Evolutionary conservation across 2,329 filamentous ascomycete genomes (phyloP), one percentile per base, ranked within the genome.

Genomic region (Xylariaceae sp.): DNA sequence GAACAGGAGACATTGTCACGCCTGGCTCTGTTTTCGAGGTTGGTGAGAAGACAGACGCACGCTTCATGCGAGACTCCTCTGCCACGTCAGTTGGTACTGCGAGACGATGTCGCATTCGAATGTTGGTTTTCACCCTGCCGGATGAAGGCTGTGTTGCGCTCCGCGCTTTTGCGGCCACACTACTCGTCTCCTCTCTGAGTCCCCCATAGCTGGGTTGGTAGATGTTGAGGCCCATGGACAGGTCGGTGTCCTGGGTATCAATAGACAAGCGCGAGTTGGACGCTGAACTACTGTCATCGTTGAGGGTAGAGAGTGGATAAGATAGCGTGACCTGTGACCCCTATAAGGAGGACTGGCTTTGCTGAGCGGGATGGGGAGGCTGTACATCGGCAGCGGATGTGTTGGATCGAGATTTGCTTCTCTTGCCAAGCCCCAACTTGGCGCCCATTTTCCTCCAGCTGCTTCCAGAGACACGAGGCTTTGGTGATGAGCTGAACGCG

Each of bases 391-490:
- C 65, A 1, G 46, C 35, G 3, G 54, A 51, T 5, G 70, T 69
- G 19, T 68, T 68, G 27, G 72, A 68, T 22, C 74, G 73, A 30
- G 70, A 72, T 41, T 74, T 74, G 52, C 66, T 70, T 64, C 80
- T 83, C 60, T 75, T 75, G 46, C 75, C 75, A 49, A 83, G 72
- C 3, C 82, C 81, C 4, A 85, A 67, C 57, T 81, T 84, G 6
- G 77, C 80, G 15, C 81, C 76, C 61, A 85, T 76, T 62, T 81
- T 83, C 67, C 83, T 85, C 82, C 82, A 85, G 44, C 81, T 75
- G 49, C 77, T 81, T 56, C 75, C 76, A 33, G 75, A 75, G 44
- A 81, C 72, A 12, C 82, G 66, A 12, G 74, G 72, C n/a, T 73
- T 75, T 0, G 78, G 77, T 5, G 79, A 78, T 1, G 74, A 66